Evolutionary conservation across 2,329 filamentous ascomycete species (phyloP), one percentile per base, ranked within the genome.

Genomic region (Ophiocordyceps australis): DNA sequence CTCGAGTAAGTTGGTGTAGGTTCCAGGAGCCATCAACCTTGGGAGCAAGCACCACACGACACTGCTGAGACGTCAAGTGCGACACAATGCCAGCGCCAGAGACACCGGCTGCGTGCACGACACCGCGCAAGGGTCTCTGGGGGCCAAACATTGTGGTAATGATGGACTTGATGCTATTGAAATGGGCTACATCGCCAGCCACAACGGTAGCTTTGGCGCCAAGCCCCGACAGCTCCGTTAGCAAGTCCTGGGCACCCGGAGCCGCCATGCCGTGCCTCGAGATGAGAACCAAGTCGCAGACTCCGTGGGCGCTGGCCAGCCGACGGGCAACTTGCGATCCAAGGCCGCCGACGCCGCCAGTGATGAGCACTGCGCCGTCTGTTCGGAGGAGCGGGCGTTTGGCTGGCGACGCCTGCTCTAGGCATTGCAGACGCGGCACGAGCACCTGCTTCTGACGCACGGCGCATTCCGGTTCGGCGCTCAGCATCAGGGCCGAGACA

Each of bases 1-100:
- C 23, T 8, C 17, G 20, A 4, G 32, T 37, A 6, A 33, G 27
- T 1, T 40, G 23, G 28, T 52, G 46, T 6, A 52, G 32, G 28
- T 49, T 47, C 39, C 39, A 46, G 5, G 44, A 45, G 3, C 46
- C 47, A 10, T 32, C 16, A 4, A 44, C 40, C 29, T 54, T 55
- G 13, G 47, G 38, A 4, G 17, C 17, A 16, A 34, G 23, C 5
- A 32, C 28, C 32, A 31, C 31, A 7, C 31, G 31, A 40, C 42
- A 54, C 10, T 40, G 32, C 3, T 43, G 31, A 5, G 43, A 31
- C 8, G 38, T 42, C 47, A 59, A 52, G 10, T 43, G 13, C 4
- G 29, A 28, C 13, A 36, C 17, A 14, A 35, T 24, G 14, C 34
- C 32, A 13, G 26, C 25, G 24, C 35, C 34, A 9, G 28, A 10